Conservation (phyloP, 176 grass and related monocot species). For the Elymus sibiricus region DNA sequence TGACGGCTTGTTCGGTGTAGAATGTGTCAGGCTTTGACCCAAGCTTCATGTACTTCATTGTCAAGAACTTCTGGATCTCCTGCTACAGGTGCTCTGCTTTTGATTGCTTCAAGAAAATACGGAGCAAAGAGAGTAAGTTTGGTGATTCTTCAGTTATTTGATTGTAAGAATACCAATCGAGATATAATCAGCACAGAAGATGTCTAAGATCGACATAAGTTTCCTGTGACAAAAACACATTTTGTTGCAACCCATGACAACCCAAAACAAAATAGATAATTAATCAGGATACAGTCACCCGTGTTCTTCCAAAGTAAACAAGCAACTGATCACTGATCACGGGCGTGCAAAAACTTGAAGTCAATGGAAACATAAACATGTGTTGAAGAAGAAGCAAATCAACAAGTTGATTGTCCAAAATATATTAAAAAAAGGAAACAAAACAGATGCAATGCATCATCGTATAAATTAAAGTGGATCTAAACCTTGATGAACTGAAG, state of each 20-base stretch:
- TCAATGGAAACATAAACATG: not conserved
- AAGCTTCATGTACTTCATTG: slow-evolving; percentile 99
- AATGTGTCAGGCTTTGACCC: slow-evolving; percentile 92
- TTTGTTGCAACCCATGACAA: not conserved
- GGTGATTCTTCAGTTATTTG: not conserved
- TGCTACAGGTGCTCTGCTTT: slow-evolving; percentile 15
- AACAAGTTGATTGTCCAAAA: not conserved
- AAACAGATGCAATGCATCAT: slow-evolving; percentile 21
- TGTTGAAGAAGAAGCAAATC: not conserved
- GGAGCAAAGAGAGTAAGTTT: not conserved
- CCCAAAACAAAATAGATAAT: not conserved
- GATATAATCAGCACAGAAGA: not conserved
- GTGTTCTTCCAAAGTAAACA: too few species aligned
- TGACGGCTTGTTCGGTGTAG: slow-evolving; percentile 80
- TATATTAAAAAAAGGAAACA: not conserved
- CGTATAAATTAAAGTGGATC: slow-evolving; percentile 23
- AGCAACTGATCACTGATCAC: too few species aligned
- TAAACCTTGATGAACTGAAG: slow-evolving; percentile 8
- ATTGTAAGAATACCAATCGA: not conserved
- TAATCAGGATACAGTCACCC: too few species aligned
- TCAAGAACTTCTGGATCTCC: slow-evolving; percentile 14
- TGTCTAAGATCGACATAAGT: not conserved
- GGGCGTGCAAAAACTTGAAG: not conserved
- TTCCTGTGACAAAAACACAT: not conserved
- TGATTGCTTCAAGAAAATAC: not conserved